phyloP scores from a whole-genome alignment of 2,329 filamentous ascomycete genomes.

The Thielaviopsis euricoi region DNA sequence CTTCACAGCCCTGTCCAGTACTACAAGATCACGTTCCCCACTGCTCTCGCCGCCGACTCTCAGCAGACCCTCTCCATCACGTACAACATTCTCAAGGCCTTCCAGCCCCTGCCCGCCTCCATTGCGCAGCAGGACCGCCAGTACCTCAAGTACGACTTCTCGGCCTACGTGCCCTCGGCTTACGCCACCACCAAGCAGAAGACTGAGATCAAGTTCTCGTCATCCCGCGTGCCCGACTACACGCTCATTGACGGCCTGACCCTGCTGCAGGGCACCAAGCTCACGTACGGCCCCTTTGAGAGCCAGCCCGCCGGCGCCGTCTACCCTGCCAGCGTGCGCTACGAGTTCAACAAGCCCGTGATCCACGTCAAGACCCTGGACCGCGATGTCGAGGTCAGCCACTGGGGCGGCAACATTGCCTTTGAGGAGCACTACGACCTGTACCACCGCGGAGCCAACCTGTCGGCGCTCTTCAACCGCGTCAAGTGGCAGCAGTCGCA shows the following conservation, averaged over 20 bases:
- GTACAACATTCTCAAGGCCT: conserved; percentile 65
- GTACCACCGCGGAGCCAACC: conserved; percentile 68
- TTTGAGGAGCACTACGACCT: conserved; percentile 89
- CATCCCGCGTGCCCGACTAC: conserved; percentile 65
- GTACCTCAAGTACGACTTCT: conserved; percentile 73
- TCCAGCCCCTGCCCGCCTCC: conserved; percentile 61
- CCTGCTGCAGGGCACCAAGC: conserved; percentile 66
- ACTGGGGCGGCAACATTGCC: conserved; percentile 94
- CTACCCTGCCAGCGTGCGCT: conserved; percentile 63
- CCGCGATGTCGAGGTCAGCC: conserved; percentile 85
- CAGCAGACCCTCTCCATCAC: conserved; percentile 80
- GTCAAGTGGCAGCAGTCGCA: conserved; percentile 56
- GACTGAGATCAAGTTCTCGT: conserved; percentile 85
- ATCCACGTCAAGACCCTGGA: conserved; percentile 65
- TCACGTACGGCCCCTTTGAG: conserved; percentile 80
- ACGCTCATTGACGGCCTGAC: conserved; percentile 59
- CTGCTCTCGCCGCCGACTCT: conserved; percentile 55
- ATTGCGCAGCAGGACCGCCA: conserved; percentile 79
- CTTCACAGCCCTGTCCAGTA: conserved; percentile 51
- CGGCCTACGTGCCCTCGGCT: conserved; percentile 65
- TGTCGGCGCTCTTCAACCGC: conserved; percentile 56
- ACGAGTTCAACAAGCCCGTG: conserved; percentile 89
- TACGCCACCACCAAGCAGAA: conserved; percentile 87
- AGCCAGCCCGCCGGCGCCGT: conserved; percentile 62
- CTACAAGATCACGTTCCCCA: conserved; percentile 66